Evolutionary conservation across 2,329 filamentous ascomycete species (phyloP), one percentile per base, ranked within the genome.

Genomic region (Paramyrothecium sp.): DNA sequence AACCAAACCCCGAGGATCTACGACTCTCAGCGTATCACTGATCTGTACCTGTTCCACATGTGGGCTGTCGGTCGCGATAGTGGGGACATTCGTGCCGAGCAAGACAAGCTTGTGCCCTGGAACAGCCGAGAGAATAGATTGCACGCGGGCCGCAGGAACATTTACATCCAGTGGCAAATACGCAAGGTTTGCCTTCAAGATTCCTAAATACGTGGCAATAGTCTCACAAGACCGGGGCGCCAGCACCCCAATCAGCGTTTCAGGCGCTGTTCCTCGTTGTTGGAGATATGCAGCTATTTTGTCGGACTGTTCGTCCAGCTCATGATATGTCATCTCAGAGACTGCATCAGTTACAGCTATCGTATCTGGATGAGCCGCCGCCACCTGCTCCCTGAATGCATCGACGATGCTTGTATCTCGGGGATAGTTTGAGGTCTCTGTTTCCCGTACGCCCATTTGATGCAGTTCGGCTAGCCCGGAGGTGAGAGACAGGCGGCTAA

Each of bases 121-220:
- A 7, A 62, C 26, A 3, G 58, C 41, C 7, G 59, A 54, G 1
- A 63, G 51, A 26, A 63, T 60, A 3, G 51, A 26, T 21, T 51
- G 49, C 7, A 58, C 53, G 3, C 61, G 53, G 2, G 34, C 57
- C 13, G 41, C 38, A 13, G 61, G 61, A 7, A 54, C 41, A 13
- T 57, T 60, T 19, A 56, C 46, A 34, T 63, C 61, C 12, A 63
- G 46, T 8, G 61, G 61, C 2, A 63, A 26, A 51, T 63, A 63
- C 1, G 59, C 59, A 3, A 60, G 44, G 26, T 34, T 55, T 2
- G 61, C 57, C 20, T 63, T 63, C n/a, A 63, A 41, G 53, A 61
- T 56, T 19, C 59, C 59, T 16, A 61, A 30, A 38, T 58, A 55
- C 10, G 59, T 55, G 11, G 56, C 47, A 19, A 59, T 34, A 10